A percentile compares a stretch with the other conserved stretches of the same genome.
Evolutionary conservation across 139 green algal genomes (phyloP).

Genomic region (Pseudopediastrum boryanum): DNA sequence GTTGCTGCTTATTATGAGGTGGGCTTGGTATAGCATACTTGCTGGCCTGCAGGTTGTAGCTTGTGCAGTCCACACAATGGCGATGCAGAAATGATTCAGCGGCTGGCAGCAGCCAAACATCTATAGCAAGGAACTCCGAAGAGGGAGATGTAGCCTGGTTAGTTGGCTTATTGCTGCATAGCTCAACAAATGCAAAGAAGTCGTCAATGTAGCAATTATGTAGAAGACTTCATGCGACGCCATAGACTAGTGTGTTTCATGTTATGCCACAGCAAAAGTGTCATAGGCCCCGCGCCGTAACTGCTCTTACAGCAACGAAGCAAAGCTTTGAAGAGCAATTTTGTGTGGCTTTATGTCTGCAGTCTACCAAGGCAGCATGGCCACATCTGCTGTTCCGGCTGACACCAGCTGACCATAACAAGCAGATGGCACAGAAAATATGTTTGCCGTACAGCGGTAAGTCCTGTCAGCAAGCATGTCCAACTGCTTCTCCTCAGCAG

Average conservation of each 20-base stretch:
- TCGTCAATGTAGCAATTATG: neutral
- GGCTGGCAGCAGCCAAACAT: neutral
- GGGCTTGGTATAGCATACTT: neutral
- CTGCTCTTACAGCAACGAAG: neutral
- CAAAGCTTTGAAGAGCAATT: too few species aligned
- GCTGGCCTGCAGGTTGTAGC: neutral
- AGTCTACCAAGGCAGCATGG: constrained; percentile 11
- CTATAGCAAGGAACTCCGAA: neutral
- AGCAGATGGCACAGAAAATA: too few species aligned
- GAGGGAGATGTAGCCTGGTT: neutral
- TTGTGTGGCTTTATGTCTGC: too few species aligned
- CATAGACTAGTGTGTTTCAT: neutral
- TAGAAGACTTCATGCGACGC: neutral
- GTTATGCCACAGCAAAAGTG: too few species aligned
- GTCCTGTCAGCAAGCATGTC: too few species aligned
- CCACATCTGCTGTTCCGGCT: constrained; percentile 6
- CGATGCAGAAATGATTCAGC: neutral
- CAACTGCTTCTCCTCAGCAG: too few species aligned
- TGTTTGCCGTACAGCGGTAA: too few species aligned
- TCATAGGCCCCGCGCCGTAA: neutral
- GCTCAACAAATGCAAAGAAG: neutral
- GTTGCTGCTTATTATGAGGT: constrained; percentile 7
- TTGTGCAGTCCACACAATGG: neutral
- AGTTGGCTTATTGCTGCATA: neutral
- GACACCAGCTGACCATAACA: too few species aligned